Conservation (phyloP, 371 early-diverging fungal species). For the Rhizopus arrhizus region DNA sequence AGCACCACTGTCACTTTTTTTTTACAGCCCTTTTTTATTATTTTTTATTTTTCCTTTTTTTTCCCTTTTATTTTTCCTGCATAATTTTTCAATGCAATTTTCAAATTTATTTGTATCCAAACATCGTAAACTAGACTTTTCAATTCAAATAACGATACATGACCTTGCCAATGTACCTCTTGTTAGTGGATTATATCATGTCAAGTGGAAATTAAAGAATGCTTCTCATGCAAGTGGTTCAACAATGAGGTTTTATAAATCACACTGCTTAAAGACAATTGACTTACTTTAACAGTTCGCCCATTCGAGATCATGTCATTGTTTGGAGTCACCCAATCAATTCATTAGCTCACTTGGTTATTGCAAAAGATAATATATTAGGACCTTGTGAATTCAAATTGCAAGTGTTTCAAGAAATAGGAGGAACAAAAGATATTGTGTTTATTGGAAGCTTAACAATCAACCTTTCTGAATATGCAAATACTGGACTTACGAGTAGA, state of each 20-base stretch:
- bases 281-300: constrained; percentile 33
- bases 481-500: constrained; percentile 32
- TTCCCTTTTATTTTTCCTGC: neutral
- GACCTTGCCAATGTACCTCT: constrained; percentile 41
- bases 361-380: constrained; percentile 60
- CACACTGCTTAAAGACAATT: neutral
- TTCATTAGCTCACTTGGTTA: constrained; percentile 44
- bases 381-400: constrained; percentile 63
- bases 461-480: constrained; percentile 53
- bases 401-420: constrained; percentile 60
- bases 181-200: constrained; percentile 41
- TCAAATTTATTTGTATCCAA: constrained; percentile 35
- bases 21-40: too few species aligned
- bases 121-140: constrained; percentile 36
- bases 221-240: constrained; percentile 31
- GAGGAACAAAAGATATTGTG: constrained; percentile 54
- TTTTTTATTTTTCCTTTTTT: neutral
- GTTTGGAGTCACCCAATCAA: constrained; percentile 51
- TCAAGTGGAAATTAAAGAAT: constrained; percentile 36
- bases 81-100: constrained; percentile 26
- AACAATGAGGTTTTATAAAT: constrained; percentile 22
- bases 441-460: constrained; percentile 53
- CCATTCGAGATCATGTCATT: constrained; percentile 60
- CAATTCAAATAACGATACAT: constrained; percentile 26
- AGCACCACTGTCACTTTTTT: neutral